Conservation (phyloP, 768 basidiomycete species). For the Coprinopsis strossmayeri region DNA sequence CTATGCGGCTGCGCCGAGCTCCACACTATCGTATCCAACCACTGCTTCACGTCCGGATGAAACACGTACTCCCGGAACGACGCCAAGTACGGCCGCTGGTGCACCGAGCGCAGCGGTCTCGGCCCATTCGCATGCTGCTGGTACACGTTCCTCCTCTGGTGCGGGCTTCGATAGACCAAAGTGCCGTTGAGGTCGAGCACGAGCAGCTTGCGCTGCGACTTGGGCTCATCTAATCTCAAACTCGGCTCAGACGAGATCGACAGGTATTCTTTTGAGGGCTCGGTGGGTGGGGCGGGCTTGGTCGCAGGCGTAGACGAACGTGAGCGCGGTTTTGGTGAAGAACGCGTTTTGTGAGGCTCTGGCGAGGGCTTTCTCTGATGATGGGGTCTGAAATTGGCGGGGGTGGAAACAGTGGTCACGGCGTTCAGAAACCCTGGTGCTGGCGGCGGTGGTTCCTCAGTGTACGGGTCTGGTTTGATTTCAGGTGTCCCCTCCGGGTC, state of each 20-base stretch:
- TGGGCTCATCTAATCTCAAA: conserved; percentile 17
- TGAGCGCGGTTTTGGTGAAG: conserved; percentile 1
- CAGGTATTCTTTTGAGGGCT: conserved; percentile 28
- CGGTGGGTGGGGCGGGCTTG: conserved; percentile 5
- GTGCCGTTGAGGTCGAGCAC: conserved; percentile 76
- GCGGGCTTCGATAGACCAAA: conserved; percentile 54
- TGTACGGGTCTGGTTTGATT: conserved; percentile 18
- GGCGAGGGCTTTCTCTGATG: not conserved
- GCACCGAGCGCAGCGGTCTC: conserved; percentile 29
- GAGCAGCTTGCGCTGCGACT: conserved; percentile 50
- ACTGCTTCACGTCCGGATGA: conserved; percentile 46
- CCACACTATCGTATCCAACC: conserved; percentile 88
- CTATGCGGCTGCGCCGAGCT: conserved; percentile 80
- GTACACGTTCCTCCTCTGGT: conserved; percentile 20
- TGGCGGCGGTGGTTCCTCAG: conserved; percentile 10
- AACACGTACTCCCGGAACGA: conserved; percentile 61
- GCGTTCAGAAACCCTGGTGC: not conserved
- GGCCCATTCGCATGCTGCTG: conserved; percentile 15
- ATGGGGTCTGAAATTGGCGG: not conserved
- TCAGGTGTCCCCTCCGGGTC: conserved; percentile 16
- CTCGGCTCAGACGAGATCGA: conserved; percentile 23
- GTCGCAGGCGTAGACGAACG: conserved; percentile 5
- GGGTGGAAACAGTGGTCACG: not conserved
- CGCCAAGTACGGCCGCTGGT: conserved; percentile 62
- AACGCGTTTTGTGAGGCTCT: not conserved